phyloP scores from a whole-genome alignment of 176 grass and related monocot genomes.

The Aechmea fasciata region DNA sequence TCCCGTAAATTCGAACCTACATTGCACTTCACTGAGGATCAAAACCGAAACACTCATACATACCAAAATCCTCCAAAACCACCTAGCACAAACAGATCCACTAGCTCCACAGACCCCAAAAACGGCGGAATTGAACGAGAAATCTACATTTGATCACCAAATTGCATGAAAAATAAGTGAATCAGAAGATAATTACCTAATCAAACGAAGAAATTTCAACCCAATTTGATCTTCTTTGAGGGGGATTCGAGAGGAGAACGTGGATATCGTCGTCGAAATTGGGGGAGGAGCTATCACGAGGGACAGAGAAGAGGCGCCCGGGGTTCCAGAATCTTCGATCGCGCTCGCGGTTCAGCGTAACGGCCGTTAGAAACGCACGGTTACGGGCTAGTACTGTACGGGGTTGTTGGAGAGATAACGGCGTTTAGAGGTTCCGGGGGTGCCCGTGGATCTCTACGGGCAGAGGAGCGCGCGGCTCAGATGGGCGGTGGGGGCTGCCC shows the following conservation, averaged over 20 bases:
- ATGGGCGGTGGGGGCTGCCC: not conserved
- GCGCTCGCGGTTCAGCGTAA: not conserved
- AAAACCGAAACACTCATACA: too few species aligned
- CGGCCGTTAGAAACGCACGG: not conserved
- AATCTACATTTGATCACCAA: too few species aligned
- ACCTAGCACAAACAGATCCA: too few species aligned
- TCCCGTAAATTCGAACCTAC: too few species aligned
- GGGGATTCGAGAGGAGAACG: not conserved
- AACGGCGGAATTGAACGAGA: too few species aligned
- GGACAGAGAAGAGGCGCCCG: not conserved
- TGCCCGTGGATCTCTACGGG: not conserved
- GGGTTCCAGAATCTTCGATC: constrained; percentile 2
- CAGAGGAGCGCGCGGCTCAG: not conserved
- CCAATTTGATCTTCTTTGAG: not conserved
- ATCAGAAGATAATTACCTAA: too few species aligned
- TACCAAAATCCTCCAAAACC: too few species aligned
- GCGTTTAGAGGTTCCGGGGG: not conserved
- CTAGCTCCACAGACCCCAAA: too few species aligned
- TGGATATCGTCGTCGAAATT: not conserved
- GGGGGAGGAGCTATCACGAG: not conserved
- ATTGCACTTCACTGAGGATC: too few species aligned
- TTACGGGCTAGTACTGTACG: not conserved
- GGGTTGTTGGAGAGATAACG: not conserved
- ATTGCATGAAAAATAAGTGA: too few species aligned
- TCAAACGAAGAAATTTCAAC: not conserved